A percentile compares a stretch with the other conserved stretches of the same genome.
phyloP scores from a whole-genome alignment of 371 early-diverging fungal genomes.

The Encephalitozoon romaleae region DNA sequence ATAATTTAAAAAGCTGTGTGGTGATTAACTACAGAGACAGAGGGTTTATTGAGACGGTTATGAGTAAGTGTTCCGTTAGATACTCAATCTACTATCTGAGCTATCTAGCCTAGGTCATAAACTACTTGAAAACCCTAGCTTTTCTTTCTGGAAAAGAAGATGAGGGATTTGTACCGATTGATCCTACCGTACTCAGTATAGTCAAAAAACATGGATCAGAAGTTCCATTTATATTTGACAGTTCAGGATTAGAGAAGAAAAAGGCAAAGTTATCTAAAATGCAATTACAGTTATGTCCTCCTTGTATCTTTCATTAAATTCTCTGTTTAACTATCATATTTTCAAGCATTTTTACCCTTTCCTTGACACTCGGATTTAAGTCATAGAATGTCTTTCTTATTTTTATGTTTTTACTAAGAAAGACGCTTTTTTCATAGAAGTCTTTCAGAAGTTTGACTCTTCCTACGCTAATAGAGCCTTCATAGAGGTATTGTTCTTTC shows the following conservation, averaged over 20 bases:
- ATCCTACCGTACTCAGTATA: not conserved
- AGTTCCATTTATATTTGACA: conserved; percentile 30
- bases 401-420: not conserved
- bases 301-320: not conserved
- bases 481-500: not conserved
- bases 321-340: not conserved
- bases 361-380: not conserved
- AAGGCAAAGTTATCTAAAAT: not conserved
- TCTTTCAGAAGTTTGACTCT: not conserved
- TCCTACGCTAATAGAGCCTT: not conserved
- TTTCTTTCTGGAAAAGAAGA: not conserved
- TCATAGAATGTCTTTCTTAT: not conserved
- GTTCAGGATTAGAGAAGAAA: not conserved
- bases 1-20: not conserved
- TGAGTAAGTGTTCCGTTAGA: not conserved
- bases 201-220: not conserved
- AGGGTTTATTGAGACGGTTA: not conserved
- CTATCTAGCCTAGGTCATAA: conserved; percentile 13
- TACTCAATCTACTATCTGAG: conserved; percentile 3
- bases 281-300: not conserved
- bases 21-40: conserved; percentile 1
- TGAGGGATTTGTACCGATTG: not conserved
- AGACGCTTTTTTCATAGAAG: not conserved
- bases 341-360: not conserved
- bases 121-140: conserved; percentile 12